phyloP scores from a whole-genome alignment of 192 early-diverging fungal species.

The Entomortierella lignicola region DNA sequence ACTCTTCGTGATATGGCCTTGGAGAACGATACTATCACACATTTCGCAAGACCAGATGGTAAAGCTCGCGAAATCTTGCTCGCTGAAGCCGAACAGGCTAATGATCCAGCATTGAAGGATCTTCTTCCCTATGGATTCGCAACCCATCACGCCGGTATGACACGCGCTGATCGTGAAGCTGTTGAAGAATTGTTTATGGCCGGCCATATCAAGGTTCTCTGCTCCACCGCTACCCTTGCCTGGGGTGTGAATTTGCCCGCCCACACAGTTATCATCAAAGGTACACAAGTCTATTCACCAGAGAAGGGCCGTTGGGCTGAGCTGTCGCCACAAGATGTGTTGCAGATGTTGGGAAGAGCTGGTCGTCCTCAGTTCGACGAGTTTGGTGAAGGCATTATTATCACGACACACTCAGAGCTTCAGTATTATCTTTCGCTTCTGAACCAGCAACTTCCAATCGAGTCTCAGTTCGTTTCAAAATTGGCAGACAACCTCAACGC shows the following conservation, averaged over 20 bases:
- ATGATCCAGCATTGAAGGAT: constrained; percentile 88
- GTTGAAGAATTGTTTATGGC: constrained; percentile 95
- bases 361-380: constrained; percentile 98
- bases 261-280: constrained; percentile 98
- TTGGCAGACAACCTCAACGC: constrained; percentile 96
- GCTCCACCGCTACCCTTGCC: constrained; percentile 96
- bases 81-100: constrained; percentile 81
- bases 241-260: constrained; percentile 99
- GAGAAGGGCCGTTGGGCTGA: constrained; percentile 97
- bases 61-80: constrained; percentile 87
- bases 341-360: constrained; percentile 98
- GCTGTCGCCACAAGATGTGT: constrained; percentile 93
- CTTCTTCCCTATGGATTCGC: constrained; percentile 95
- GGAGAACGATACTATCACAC: constrained; percentile 84
- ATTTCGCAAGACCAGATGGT: constrained; percentile 86
- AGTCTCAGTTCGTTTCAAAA: constrained; percentile 90
- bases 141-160: constrained; percentile 98
- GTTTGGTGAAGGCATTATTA: constrained; percentile 95
- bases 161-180: constrained; percentile 87
- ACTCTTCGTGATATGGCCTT: constrained; percentile 93
- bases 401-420: constrained; percentile 92
- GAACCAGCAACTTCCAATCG: constrained; percentile 97
- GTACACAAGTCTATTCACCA: constrained; percentile 96
- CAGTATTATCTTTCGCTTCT: constrained; percentile 96
- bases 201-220: constrained; percentile 91